These are phyloP conservation scores for Neonothopanus nambi DNA, from an alignment of 1,284 basidiomycete genomes.

Conservation along the genomic window DNA sequence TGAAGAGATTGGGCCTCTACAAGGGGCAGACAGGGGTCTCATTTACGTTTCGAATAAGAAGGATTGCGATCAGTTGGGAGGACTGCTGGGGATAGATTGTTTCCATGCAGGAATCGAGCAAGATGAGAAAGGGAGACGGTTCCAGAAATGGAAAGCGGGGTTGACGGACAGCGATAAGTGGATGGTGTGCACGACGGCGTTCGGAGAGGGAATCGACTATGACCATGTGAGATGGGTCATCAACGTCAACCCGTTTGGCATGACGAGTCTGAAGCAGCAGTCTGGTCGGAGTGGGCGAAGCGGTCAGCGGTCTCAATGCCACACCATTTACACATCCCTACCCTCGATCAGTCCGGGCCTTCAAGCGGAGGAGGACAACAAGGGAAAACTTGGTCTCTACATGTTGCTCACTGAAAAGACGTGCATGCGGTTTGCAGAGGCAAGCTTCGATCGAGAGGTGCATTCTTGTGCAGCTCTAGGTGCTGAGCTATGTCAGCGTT, in stretches of 20 bases:
- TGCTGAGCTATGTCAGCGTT: constrained; percentile 1
- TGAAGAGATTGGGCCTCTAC: not conserved
- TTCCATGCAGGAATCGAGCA: not conserved
- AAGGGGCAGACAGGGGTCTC: not conserved
- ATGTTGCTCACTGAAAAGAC: not conserved
- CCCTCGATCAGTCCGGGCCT: not conserved
- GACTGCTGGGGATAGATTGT: not conserved
- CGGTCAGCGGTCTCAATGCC: not conserved
- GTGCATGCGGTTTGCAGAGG: not conserved
- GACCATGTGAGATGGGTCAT: not conserved
- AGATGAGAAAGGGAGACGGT: not conserved
- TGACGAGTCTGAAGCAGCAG: not conserved
- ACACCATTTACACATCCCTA: not conserved
- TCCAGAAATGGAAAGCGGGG: not conserved
- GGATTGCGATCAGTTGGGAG: not conserved
- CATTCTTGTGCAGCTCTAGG: constrained; percentile 1
- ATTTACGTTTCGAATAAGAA: not conserved
- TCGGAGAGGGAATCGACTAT: constrained; percentile 3
- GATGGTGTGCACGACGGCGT: not conserved
- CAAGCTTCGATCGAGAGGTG: not conserved
- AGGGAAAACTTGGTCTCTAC: not conserved
- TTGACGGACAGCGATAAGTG: not conserved
- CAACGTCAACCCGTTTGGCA: not conserved
- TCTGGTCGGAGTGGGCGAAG: not conserved
- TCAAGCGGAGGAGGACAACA: not conserved